Evolutionary conservation across 305 asterid species (phyloP), one percentile per base, ranked within the genome.

Genomic region (Stenogyne calaminthoides): DNA sequence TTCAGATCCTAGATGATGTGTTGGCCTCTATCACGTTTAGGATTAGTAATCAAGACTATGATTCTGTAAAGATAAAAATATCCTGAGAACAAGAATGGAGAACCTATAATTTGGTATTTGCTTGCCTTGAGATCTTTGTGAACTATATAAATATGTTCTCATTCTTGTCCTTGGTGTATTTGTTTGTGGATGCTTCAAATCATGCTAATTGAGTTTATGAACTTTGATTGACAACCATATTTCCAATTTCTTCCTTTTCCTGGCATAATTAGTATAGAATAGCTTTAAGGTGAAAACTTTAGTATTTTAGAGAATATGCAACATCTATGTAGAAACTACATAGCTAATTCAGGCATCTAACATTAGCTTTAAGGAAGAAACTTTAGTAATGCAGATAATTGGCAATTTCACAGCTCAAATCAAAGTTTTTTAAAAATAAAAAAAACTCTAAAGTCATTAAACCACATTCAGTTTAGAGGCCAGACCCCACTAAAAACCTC

Each of bases 41-140:
- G 46, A 37, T 64, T 72, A 37, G 64, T 60, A 36, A 22, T 63
- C 58, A 52, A 64, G 71, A 39, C 36, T 57, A 58, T 16, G 55
- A 59, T 22, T 60, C 14, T 37, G 54, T 40, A 64, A 64, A 63
- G 4, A 37, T 9, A 20, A 7, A 9, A 64, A 18, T 29, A 46
- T 47, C 12, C 52, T 7, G 62, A 46, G 37, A 29, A 37, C 14
- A 16, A 18, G 19, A n/a, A 49, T 49, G 22, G 56, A 49, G 15
- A 57, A 27, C 14, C 37, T 40, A 57, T 39, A 56, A 27, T 57
- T 22, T 61, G 2, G 34, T 7, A 61, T 22, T 70, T 42, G 10
- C 42, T 39, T 56, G 44, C 37, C 55, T 16, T 61, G 27, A 32
- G 49, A 37, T 59, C 27, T 60, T 27, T 46, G 22, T 71, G 16